Evolutionary conservation across 148 eudicot species (phyloP), one percentile per base, ranked within the genome.

Genomic region (Tetragonia tetragonoides): DNA sequence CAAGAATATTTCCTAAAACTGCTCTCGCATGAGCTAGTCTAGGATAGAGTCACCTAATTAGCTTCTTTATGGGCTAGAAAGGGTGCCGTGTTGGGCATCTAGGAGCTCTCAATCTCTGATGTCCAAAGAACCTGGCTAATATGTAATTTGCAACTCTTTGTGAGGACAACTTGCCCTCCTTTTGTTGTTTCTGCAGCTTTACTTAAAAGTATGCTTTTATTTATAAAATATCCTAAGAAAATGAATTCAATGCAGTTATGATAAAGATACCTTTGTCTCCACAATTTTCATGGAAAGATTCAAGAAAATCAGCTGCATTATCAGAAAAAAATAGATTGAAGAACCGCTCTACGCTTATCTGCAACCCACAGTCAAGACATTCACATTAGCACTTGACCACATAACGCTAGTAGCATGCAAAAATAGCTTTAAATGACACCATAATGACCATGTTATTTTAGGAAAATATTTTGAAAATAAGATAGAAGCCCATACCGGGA

Each of bases 271-370:
- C 99, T 90, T 78, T 93, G 77, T 95, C 97, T 37, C 97, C 97
- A 85, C 97, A 95, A 69, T 81, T 82, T 73, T 66, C 75, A 77
- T 88, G 99, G 81, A 76, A 93, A 23, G 89, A 91, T 82, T 93
- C 87, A 39, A 86, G 79, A 80, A 93, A 95, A 77, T 64, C 86
- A 78, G 81, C 53, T 74, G 93, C 88, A 61, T 81, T 85, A 78
- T 95, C 94, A 23, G 99, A 93, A 70, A 85, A 86, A 81, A 88
- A 93, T 49, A 90, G 78, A 76, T 82, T 78, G 80, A 91, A 95
- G 87, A 95, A 95, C 78, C 89, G 89, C 85, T 93, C 93, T 20
- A 83, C 93, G 51, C 70, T 87, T 67, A 95, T 81, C 97, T 95
- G 93, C 84, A 87, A 24, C 53, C 53, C 69, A 81, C 42, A 41